phyloP scores from a whole-genome alignment of 495 filamentous ascomycete genomes.

The Talaromyces adpressus region DNA sequence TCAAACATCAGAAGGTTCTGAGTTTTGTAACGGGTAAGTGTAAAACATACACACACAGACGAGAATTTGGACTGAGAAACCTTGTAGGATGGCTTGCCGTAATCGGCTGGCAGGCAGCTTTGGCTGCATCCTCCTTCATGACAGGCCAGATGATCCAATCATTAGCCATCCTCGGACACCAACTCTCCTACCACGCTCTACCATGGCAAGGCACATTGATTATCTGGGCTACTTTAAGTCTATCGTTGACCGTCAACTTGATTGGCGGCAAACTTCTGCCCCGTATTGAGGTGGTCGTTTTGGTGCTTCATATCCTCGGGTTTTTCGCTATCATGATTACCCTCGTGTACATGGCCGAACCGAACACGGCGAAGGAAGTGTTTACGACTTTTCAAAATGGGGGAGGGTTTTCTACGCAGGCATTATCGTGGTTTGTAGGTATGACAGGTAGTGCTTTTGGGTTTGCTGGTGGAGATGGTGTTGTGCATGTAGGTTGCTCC shows the following conservation, averaged over 20 bases:
- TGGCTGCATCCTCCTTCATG: slow-evolving; percentile 46
- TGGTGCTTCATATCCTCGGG: slow-evolving; percentile 54
- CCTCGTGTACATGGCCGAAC: slow-evolving; percentile 46
- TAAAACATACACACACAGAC: slow-evolving; percentile 5
- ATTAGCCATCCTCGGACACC: slow-evolving; percentile 45
- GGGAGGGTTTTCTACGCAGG: slow-evolving; percentile 46
- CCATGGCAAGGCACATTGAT: slow-evolving; percentile 56
- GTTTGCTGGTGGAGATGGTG: slow-evolving; percentile 44
- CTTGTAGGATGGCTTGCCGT: slow-evolving; percentile 28
- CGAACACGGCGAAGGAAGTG: slow-evolving; percentile 38
- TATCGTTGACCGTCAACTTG: slow-evolving; percentile 51
- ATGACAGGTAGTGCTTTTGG: slow-evolving; percentile 43
- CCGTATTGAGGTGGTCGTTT: slow-evolving; percentile 48
- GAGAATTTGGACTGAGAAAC: slow-evolving; percentile 9
- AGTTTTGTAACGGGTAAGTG: slow-evolving; percentile 33
- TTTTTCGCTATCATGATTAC: slow-evolving; percentile 57
- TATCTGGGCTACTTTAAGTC: slow-evolving; percentile 40
- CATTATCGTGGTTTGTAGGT: slow-evolving; percentile 48
- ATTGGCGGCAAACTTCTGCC: slow-evolving; percentile 46
- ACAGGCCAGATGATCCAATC: slow-evolving; percentile 54
- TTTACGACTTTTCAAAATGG: slow-evolving; percentile 48
- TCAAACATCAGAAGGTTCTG: slow-evolving; percentile 25
- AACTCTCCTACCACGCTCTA: slow-evolving; percentile 31
- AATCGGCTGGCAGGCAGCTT: slow-evolving; percentile 53
- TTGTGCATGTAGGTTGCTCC: slow-evolving; percentile 17